Percentiles rank a stretch among this genome's conserved stretches.
phyloP scores from a whole-genome alignment of 345 rosid species.

The Corchorus olitorius region DNA sequence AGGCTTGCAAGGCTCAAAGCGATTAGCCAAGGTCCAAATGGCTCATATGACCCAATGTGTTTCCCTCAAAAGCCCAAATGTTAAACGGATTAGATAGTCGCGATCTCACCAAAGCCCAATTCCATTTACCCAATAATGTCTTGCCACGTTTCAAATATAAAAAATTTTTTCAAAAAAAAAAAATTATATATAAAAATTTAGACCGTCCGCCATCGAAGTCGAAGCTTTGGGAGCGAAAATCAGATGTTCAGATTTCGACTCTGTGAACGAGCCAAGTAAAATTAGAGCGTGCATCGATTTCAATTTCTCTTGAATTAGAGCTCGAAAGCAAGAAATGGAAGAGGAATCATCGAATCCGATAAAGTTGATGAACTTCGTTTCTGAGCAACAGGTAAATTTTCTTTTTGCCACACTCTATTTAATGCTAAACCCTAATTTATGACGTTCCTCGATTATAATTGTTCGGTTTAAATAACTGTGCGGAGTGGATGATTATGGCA shows the following conservation, averaged over 20 bases:
- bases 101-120: not conserved
- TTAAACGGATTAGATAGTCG: not conserved
- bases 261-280: too few species aligned
- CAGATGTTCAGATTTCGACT: too few species aligned
- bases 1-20: not conserved
- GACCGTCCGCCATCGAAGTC: too few species aligned
- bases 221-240: too few species aligned
- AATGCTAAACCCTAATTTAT: conserved; percentile 9
- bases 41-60: not conserved
- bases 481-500: conserved; percentile 31
- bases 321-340: conserved; percentile 47
- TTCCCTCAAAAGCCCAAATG: not conserved
- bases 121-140: not conserved
- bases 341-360: conserved; percentile 62
- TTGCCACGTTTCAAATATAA: too few species aligned
- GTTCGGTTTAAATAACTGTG: too few species aligned
- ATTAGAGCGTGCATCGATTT: not conserved
- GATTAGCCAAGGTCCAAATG: not conserved
- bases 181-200: too few species aligned
- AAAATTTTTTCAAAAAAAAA: too few species aligned
- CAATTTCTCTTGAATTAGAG: not conserved
- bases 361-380: conserved; percentile 82
- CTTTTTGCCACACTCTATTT: not conserved
- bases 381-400: conserved; percentile 74
- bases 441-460: not conserved